Percentiles rank a stretch among this genome's conserved stretches.
These are phyloP conservation scores for Schoenoplectus triqueter DNA, from an alignment of 202 grass and related monocot species.

Conservation along the genomic window DNA sequence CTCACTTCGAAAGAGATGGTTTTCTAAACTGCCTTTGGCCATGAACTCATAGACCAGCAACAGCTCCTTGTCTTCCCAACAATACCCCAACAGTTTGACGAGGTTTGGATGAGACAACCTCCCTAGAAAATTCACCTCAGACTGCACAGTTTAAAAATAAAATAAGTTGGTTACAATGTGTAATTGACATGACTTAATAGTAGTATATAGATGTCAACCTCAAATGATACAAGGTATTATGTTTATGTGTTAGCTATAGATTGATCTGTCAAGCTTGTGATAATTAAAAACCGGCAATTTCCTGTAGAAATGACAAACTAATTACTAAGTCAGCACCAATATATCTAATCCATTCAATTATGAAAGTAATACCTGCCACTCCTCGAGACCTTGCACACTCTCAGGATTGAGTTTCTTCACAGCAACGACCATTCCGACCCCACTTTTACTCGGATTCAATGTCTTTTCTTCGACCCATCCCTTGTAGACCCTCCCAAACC, in stretches of 20 bases:
- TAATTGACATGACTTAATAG: not conserved
- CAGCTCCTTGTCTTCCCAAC: slow-evolving; percentile 73
- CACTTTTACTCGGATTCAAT: slow-evolving; percentile 53
- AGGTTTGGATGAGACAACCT: slow-evolving; percentile 87
- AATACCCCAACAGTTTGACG: slow-evolving; percentile 87
- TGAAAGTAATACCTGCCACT: slow-evolving; percentile 67
- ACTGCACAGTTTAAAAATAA: slow-evolving; percentile 51
- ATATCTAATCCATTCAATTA: not conserved
- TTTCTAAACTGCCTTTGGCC: slow-evolving; percentile 88
- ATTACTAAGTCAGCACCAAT: not conserved
- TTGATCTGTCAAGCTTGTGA: not conserved
- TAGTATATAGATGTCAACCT: not conserved
- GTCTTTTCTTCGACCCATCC: slow-evolving; percentile 85
- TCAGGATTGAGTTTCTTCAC: slow-evolving; percentile 92
- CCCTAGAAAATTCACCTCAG: slow-evolving; percentile 96
- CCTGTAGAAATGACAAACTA: not conserved
- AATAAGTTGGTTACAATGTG: not conserved
- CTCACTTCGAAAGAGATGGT: slow-evolving; percentile 95
- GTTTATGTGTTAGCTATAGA: not conserved
- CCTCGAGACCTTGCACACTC: slow-evolving; percentile 83
- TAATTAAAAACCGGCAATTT: not conserved
- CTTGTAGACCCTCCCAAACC: slow-evolving; percentile 93
- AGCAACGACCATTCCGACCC: slow-evolving; percentile 51
- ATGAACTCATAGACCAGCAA: slow-evolving; percentile 88
- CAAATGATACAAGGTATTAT: not conserved